phyloP scores from a whole-genome alignment of 495 filamentous ascomycete genomes.

The Astrocystis sublimbata region DNA sequence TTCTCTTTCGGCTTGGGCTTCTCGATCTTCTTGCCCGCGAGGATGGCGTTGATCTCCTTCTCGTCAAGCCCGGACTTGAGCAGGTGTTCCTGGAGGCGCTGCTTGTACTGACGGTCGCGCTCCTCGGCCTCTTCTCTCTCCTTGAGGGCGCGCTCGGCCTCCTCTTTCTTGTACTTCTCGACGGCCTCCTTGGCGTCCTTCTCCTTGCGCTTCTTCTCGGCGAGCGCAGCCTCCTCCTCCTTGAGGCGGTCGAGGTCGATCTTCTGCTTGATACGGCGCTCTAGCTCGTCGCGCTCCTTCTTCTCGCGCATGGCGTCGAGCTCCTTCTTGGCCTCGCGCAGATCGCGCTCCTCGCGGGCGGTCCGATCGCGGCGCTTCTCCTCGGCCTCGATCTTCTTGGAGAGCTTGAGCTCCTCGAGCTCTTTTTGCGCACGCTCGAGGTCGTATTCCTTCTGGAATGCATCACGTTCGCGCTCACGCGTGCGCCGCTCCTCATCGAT shows the following conservation, averaged over 20 bases:
- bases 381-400: constrained; percentile 37
- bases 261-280: constrained; percentile 52
- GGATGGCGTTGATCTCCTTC: constrained; percentile 53
- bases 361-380: constrained; percentile 49
- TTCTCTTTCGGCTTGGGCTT: constrained; percentile 36
- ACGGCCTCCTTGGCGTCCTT: constrained; percentile 59
- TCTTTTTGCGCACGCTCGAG: constrained; percentile 34
- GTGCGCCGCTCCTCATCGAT: constrained; percentile 24
- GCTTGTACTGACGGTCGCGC: constrained; percentile 52
- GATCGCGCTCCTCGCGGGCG: constrained; percentile 42
- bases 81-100: constrained; percentile 52
- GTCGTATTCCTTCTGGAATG: constrained; percentile 34
- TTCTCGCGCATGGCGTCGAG: constrained; percentile 47
- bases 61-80: constrained; percentile 52
- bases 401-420: constrained; percentile 35
- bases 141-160: constrained; percentile 50
- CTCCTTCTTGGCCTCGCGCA: constrained; percentile 48
- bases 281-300: constrained; percentile 45
- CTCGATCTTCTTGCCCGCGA: constrained; percentile 53
- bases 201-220: constrained; percentile 53
- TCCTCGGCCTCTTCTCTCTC: constrained; percentile 49
- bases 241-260: constrained; percentile 59
- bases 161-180: constrained; percentile 56
- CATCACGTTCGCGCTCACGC: constrained; percentile 24
- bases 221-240: constrained; percentile 51